Conservation (phyloP, 148 eudicot genomes). For the Pharnaceum exiguum region DNA sequence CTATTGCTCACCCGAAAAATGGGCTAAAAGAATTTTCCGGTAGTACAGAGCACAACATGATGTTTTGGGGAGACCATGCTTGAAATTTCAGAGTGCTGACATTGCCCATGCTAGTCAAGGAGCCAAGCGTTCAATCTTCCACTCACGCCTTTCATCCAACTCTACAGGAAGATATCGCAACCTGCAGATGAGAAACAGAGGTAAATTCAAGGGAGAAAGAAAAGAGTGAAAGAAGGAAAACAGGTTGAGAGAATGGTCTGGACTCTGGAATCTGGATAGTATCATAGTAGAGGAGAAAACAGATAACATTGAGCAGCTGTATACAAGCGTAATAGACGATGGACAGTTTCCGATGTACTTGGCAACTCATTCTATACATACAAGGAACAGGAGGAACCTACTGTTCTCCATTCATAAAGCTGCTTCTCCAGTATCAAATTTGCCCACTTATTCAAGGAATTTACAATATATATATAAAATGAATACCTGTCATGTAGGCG, state of each 20-base stretch:
- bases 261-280: too few relatives aligned
- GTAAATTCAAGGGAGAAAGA: not conserved
- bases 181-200: conserved; percentile 32
- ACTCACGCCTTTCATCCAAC: conserved; percentile 40
- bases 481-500: conserved; percentile 93
- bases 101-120: conserved; percentile 55
- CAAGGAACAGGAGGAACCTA: too few relatives aligned
- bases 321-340: too few relatives aligned
- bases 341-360: too few relatives aligned
- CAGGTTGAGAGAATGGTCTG: not conserved
- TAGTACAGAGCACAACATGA: not conserved
- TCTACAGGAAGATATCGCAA: conserved; percentile 51
- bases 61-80: conserved; percentile 3
- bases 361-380: too few relatives aligned
- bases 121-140: conserved; percentile 76
- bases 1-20: not conserved
- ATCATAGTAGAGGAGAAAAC: too few relatives aligned
- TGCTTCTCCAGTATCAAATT: too few relatives aligned
- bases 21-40: not conserved
- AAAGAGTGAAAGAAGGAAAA: not conserved
- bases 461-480: not conserved
- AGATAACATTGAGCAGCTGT: too few relatives aligned
- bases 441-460: too few relatives aligned
- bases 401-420: too few relatives aligned
- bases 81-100: conserved; percentile 39